These are phyloP conservation scores for Ophiostoma ulmi DNA, from an alignment of 2,329 filamentous ascomycete genomes.

Conservation along the genomic window DNA sequence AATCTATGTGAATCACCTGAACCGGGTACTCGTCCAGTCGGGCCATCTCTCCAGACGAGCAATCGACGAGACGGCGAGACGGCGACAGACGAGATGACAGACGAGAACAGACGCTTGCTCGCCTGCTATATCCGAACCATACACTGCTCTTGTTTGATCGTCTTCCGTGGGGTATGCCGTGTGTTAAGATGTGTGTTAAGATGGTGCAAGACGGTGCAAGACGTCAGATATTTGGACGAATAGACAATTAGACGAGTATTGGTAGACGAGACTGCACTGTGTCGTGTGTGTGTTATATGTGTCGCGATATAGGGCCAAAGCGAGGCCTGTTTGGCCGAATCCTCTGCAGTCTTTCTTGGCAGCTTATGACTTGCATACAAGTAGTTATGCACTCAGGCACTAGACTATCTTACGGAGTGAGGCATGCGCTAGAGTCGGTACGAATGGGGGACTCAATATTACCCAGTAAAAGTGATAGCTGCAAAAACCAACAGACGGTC, in stretches of 20 bases:
- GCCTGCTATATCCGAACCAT: background rate
- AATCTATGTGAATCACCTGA: background rate
- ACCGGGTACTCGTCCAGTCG: background rate
- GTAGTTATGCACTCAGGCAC: background rate
- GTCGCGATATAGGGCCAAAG: constrained; percentile 9
- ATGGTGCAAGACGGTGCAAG: background rate
- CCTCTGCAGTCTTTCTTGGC: background rate
- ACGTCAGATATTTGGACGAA: background rate
- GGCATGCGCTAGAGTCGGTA: background rate
- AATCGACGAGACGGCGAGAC: background rate
- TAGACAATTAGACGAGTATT: background rate
- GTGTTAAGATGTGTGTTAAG: background rate
- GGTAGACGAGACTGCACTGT: background rate
- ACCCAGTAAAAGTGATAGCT: background rate
- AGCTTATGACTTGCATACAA: background rate
- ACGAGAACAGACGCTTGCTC: background rate
- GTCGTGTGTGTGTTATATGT: constrained; percentile 10
- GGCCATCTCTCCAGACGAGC: background rate
- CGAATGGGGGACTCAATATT: background rate
- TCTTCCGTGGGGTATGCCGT: background rate
- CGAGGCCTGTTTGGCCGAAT: background rate
- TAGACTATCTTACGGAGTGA: background rate
- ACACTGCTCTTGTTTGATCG: background rate
- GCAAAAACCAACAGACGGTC: background rate
- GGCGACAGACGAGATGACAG: background rate